Evolutionary conservation across 2,329 filamentous ascomycete genomes (phyloP), one percentile per base, ranked within the genome.

Genomic region (Seiridium unicorne): DNA sequence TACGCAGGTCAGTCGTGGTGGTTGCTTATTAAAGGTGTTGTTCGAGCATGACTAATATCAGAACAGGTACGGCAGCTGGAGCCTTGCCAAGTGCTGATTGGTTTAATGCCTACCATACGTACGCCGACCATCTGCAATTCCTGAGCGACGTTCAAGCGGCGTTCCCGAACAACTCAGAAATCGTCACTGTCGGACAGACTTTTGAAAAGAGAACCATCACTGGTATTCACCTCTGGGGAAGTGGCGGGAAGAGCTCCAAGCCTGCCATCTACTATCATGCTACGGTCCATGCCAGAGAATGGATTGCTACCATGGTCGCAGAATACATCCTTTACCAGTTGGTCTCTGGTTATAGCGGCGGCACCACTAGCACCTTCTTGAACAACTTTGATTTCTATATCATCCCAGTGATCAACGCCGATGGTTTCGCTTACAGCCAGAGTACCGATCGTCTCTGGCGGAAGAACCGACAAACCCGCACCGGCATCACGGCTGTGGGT

Each of bases 331-430:
- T 79, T 13, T 79, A 78, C 63, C 72, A 77, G 35, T 72, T 84
- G 53, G 72, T 84, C 34, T 72, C 71, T 36, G 76, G 76, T 32
- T 81, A 82, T 63, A 68, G 66, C 31, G 74, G 77, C 55, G 65
- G 73, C 1, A 67, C 72, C 4, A 72, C 79, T 5, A 76, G 74
- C 40, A 69, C 72, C 4, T 80, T 81, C 64, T 75, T 86, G 44
- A 77, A 86, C 68, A 80, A 77, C 44, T 86, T 84, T 65, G 84
- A 87, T 68, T 87, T 83, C 64, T 86, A 84, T 69, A 80, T 87
- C 64, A 74, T 84, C 58, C 81, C 81, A 1, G 73, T 84, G 51
- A 79, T 82, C 44, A 84, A 84, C 64, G 81, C 81, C 2, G 81
- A 83, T 62, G 80, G 77, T 55, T 84, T 84, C 63, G 75, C 79